Base-by-base conservation (phyloP, 192 early-diverging fungal species). In the Pecoramyces ruminantium region DNA sequence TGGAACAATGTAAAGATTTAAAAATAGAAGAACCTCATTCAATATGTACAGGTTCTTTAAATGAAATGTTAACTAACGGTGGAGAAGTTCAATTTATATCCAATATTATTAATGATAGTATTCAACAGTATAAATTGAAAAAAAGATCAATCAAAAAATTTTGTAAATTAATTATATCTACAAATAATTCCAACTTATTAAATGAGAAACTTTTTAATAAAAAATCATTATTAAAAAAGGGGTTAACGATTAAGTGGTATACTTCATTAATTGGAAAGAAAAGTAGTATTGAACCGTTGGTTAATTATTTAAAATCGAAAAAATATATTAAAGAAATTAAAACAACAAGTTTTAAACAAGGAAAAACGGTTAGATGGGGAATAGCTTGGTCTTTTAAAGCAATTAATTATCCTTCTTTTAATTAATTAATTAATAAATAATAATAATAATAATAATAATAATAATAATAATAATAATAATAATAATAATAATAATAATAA, bases 321-420 rank as follows among this genome's bases (percentile, higher is more conserved):
- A 79, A 40, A 40, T 11, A 34, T 9, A 8, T 40, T 21, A 79
- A 38, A n/a, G 25, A 25, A n/a, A n/a, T 34, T 29, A 82, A 83
- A 78, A 89, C 89, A 38, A 87, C 85, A 28, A 91, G 89, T 34
- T 58, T 90, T 30, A 96, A 96, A 96, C 97, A 93, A 95, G 96
- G 90, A 92, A 95, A 93, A 94, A 98, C 81, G 94, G 93, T 82
- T 94, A 96, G 92, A 97, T 99, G 83, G 97, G 97, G 89, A 98
- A 98, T 83, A 95, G 96, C 93, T 98, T 99, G 95, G 97, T 97
- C 30, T n/a, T 79, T 39, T n/a, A 79, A 79, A 25, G 9, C 21
- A 11, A 4, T n/a, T 21, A 25, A 25, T n/a, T 17, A 4, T 25
- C 17, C 38, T 39, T 39, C 38, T 34, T 11, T 34, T n/a, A n/a